These are phyloP conservation scores for Cylindrotheca fusiformis DNA, from an alignment of 108 stramenopile species.

Conservation along the genomic window DNA sequence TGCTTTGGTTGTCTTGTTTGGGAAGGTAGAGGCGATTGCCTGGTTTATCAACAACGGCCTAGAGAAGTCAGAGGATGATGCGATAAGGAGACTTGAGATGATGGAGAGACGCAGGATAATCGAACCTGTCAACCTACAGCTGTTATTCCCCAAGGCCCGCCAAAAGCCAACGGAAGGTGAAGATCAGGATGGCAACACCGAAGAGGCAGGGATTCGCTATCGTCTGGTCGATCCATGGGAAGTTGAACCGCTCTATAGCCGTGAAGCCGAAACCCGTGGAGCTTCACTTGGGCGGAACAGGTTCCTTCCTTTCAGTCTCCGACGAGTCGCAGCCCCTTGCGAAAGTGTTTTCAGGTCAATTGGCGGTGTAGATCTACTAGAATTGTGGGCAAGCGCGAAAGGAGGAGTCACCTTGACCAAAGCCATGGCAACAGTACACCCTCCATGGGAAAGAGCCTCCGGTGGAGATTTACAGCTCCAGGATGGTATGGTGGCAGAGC, in stretches of 20 bases:
- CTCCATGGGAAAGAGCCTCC: conserved; percentile 80
- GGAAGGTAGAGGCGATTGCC: conserved; percentile 60
- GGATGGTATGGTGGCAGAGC: conserved; percentile 54
- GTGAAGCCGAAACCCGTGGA: conserved; percentile 69
- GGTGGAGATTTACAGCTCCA: conserved; percentile 76
- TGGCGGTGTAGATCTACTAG: conserved; percentile 66
- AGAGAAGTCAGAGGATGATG: conserved; percentile 51
- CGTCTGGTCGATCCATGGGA: conserved; percentile 90
- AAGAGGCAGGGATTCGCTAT: conserved; percentile 54
- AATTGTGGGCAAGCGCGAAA: conserved; percentile 62
- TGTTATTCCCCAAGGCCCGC: conserved; percentile 13
- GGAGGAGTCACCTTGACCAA: conserved; percentile 73
- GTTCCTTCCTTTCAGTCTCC: conserved; percentile 61
- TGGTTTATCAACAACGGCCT: conserved; percentile 68
- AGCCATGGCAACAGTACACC: conserved; percentile 75
- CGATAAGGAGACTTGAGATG: conserved; percentile 41
- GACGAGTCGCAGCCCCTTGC: conserved; percentile 53
- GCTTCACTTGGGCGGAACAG: conserved; percentile 70
- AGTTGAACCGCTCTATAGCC: conserved; percentile 74
- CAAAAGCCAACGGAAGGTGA: conserved; percentile 24
- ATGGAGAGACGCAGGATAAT: conserved; percentile 77
- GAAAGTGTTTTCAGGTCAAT: conserved; percentile 50
- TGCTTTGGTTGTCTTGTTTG: conserved; percentile 81
- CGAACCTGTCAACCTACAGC: conserved; percentile 61
- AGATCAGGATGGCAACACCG: conserved; percentile 14